Conservation (phyloP, 2,329 filamentous ascomycete genomes). For the Ustulina deusta region DNA sequence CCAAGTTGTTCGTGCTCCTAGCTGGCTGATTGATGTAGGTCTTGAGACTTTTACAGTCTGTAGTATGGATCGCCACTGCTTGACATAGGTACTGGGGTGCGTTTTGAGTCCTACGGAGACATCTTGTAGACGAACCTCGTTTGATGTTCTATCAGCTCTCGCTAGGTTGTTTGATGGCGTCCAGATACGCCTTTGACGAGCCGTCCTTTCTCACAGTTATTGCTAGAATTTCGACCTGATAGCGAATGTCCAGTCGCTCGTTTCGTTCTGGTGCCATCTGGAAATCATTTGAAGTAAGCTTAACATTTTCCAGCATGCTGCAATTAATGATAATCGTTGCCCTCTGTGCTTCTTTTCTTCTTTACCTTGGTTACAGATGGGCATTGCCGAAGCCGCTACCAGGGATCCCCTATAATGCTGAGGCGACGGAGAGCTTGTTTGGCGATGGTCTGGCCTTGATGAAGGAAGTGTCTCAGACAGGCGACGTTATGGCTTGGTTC, state of each 20-base stretch:
- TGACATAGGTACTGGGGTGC: not conserved
- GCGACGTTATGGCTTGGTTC: constrained; percentile 27
- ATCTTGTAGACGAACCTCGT: not conserved
- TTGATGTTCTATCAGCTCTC: not conserved
- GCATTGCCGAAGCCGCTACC: constrained; percentile 40
- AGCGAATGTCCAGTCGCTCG: not conserved
- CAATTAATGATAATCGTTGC: not conserved
- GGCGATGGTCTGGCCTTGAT: constrained; percentile 33
- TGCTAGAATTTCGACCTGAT: not conserved
- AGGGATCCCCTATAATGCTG: constrained; percentile 38
- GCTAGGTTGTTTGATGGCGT: not conserved
- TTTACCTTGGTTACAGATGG: constrained; percentile 31
- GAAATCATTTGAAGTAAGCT: not conserved
- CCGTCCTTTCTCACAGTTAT: constrained; percentile 6
- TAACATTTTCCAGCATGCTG: constrained; percentile 8
- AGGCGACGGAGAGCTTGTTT: constrained; percentile 29
- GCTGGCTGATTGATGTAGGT: constrained; percentile 1
- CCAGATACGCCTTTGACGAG: not conserved
- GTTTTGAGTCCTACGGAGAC: not conserved
- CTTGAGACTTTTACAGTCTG: not conserved
- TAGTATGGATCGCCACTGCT: not conserved
- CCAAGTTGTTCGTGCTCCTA: not conserved
- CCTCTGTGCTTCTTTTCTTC: constrained; percentile 2
- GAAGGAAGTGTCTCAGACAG: constrained; percentile 14
- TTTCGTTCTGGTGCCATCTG: not conserved